Evolutionary conservation across 2,329 filamentous ascomycete genomes (phyloP).

Genomic region (Purpureocillium takamizusanense): DNA sequence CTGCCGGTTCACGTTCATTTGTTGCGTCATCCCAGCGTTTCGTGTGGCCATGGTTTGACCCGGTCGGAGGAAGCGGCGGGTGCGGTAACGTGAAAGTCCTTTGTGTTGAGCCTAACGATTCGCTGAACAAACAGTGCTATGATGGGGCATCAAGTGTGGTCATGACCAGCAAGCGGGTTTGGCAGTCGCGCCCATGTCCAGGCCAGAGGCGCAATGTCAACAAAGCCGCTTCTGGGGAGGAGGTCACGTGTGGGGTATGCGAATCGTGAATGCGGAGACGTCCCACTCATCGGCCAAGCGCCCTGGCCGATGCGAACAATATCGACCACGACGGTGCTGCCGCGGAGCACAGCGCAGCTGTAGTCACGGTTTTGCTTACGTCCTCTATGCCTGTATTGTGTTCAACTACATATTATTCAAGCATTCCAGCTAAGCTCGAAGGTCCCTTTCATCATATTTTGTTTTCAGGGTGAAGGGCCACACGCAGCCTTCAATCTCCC

Average conservation of each 20-base stretch:
- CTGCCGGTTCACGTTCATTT: slow-evolving; percentile 21
- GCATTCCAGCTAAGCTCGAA: slow-evolving; percentile 7
- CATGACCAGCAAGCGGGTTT: no score
- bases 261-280: no score
- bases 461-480: background rate
- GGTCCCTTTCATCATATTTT: slow-evolving; percentile 1
- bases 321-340: no score
- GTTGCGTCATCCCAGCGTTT: slow-evolving; percentile 20
- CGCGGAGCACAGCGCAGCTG: background rate
- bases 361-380: slow-evolving; percentile 5
- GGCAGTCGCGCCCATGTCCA: no score
- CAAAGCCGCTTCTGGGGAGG: background rate
- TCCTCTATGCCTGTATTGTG: slow-evolving; percentile 12
- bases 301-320: no score
- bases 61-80: no score
- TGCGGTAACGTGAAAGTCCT: no score
- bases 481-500: background rate
- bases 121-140: no score
- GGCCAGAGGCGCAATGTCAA: no score
- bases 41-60: slow-evolving; percentile 17
- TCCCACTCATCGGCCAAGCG: no score
- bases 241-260: background rate
- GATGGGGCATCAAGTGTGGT: no score
- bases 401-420: slow-evolving; percentile 18
- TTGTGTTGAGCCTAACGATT: no score